Conservation (phyloP, 2,329 filamentous ascomycete genomes). For the Mycosphaerella sp. region DNA sequence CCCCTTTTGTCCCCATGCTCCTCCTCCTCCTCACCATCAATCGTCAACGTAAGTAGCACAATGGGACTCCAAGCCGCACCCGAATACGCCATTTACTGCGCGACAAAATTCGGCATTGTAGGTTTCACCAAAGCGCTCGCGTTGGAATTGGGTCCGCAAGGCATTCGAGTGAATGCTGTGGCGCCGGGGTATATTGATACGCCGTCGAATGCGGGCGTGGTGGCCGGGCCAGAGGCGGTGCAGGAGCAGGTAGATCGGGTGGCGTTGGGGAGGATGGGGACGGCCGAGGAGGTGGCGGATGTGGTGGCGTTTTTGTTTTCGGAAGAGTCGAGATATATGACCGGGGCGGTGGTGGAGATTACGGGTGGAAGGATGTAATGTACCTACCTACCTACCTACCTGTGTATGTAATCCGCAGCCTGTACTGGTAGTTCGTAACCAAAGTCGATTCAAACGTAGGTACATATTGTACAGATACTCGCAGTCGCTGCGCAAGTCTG, state of each 20-base stretch:
- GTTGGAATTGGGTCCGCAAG: conserved; percentile 34
- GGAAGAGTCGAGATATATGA: conserved; percentile 42
- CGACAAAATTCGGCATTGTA: conserved; percentile 40
- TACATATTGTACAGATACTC: too few relatives aligned
- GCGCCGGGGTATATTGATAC: conserved; percentile 43
- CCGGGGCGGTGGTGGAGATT: conserved; percentile 44
- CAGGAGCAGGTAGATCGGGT: conserved; percentile 37
- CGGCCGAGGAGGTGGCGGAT: conserved; percentile 45
- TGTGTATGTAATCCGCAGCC: too few relatives aligned
- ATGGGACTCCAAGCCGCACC: conserved; percentile 34
- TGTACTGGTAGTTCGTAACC: too few relatives aligned
- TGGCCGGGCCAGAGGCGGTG: conserved; percentile 43
- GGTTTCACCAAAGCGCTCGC: conserved; percentile 43
- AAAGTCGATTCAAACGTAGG: too few relatives aligned
- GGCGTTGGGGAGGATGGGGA: conserved; percentile 40
- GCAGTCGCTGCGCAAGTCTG: too few relatives aligned
- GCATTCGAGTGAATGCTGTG: conserved; percentile 37
- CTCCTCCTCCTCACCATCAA: neutral
- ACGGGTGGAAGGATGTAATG: conserved; percentile 36
- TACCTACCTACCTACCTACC: neutral
- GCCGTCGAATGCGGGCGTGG: conserved; percentile 45
- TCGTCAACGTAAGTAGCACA: conserved; percentile 41
- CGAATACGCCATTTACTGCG: conserved; percentile 39
- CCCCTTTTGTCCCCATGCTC: conserved; percentile 25
- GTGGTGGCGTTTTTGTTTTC: conserved; percentile 46